Conservation (phyloP, 768 basidiomycete species). For the Cystoderma amianthinum region DNA sequence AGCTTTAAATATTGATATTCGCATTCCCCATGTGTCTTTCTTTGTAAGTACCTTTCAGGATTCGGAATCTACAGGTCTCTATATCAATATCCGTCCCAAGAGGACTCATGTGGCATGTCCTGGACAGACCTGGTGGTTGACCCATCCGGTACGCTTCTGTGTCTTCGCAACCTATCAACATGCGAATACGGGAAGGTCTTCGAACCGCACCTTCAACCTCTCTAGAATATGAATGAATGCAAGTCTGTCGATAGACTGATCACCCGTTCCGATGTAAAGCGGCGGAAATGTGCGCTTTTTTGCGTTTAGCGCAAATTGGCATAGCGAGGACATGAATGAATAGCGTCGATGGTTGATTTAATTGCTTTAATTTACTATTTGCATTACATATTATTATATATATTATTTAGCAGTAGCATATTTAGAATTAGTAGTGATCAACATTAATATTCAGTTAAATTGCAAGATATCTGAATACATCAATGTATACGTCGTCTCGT, state of each 20-base stretch:
- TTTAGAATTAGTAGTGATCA: no score
- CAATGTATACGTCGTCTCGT: no score
- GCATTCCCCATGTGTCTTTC: background rate
- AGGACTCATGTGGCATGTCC: background rate
- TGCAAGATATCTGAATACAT: no score
- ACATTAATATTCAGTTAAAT: no score
- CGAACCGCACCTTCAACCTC: slow-evolving; percentile 63
- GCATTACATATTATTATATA: no score
- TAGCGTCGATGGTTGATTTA: no score
- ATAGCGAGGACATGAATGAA: no score
- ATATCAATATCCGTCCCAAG: background rate
- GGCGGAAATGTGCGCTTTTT: slow-evolving; percentile 54
- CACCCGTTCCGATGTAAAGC: slow-evolving; percentile 45
- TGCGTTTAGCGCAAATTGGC: no score
- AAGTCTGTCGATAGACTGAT: slow-evolving; percentile 59
- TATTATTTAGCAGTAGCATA: no score
- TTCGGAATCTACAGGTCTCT: slow-evolving; percentile 60
- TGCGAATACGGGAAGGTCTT: background rate
- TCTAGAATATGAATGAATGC: slow-evolving; percentile 91
- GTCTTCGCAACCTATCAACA: slow-evolving; percentile 55
- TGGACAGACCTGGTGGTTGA: slow-evolving; percentile 59
- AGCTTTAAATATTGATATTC: slow-evolving; percentile 1
- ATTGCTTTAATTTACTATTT: no score
- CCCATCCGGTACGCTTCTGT: slow-evolving; percentile 95
- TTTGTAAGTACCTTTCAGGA: slow-evolving; percentile 62